phyloP scores from a whole-genome alignment of 306 rosid genomes.

The Acmispon strigosus region DNA sequence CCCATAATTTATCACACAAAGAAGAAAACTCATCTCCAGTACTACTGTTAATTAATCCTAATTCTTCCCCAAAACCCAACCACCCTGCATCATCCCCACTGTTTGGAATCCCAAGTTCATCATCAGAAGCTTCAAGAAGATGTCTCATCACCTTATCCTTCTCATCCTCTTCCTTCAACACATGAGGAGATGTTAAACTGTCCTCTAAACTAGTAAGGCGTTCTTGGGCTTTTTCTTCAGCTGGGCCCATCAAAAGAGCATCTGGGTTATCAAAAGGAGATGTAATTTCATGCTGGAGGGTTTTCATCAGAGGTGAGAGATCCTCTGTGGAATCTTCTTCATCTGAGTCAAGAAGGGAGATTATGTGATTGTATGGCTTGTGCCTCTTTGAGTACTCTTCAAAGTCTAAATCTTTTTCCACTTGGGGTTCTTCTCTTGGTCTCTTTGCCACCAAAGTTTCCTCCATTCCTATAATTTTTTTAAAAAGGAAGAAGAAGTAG shows the following conservation, averaged over 20 bases:
- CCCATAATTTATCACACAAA: conserved; percentile 58
- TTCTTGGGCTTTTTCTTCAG: neutral
- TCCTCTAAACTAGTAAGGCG: conserved; percentile 8
- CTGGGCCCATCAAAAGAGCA: neutral
- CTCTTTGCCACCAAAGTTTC: conserved; percentile 42
- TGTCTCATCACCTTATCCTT: conserved; percentile 61
- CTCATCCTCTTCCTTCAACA: conserved; percentile 39
- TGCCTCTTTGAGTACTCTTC: conserved; percentile 45
- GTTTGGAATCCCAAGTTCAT: conserved; percentile 82
- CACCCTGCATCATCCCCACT: conserved; percentile 3
- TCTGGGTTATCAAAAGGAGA: neutral
- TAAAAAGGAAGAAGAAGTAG: neutral
- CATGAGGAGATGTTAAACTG: neutral
- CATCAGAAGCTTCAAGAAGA: conserved; percentile 85
- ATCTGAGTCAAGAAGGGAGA: conserved; percentile 67
- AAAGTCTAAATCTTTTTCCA: conserved; percentile 19
- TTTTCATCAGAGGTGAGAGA: conserved; percentile 49
- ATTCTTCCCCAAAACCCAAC: neutral
- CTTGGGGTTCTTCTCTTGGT: conserved; percentile 32
- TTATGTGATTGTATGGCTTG: conserved; percentile 53
- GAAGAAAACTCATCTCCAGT: conserved; percentile 33
- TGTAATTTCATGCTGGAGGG: conserved; percentile 65
- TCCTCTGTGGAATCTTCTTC: conserved; percentile 63
- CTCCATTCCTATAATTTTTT: conserved; percentile 36
- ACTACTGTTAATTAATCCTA: neutral